Evolutionary conservation across 257 asterid species (phyloP), one percentile per base, ranked within the genome.

Genomic region (Jacaranda mimosifolia): DNA sequence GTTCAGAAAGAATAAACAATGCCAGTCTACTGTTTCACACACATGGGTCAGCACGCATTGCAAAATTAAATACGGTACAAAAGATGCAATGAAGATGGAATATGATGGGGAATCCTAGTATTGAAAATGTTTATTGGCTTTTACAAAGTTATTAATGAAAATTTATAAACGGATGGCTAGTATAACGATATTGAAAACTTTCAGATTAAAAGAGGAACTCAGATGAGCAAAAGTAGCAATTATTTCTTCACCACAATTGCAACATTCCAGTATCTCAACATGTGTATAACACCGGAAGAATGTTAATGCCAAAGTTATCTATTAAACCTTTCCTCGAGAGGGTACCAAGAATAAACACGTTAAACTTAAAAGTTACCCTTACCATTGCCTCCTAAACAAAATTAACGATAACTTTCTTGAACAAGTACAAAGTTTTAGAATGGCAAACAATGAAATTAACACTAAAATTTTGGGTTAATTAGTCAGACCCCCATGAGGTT

Each of bases 1-100:
- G 35, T 63, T 64, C 21, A 75, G 71, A 42, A 18, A 68, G 32
- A 48, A 15, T 12, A 56, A 1, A 56, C 5, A 14, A 26, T 17
- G 57, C 7, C 53, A 18, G 58, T 51, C 65, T 32, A 60, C 42
- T 66, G 39, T 74, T 19, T 52, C 60, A 60, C 52, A 49, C 36
- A 52, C n/a, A 55, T 46, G 80, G 46, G 80, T 68, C 57, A 68
- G 43, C 60, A 64, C 11, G 26, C 75, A 66, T 57, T 49, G 58
- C 53, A 40, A 56, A 62, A 69, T 17, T 51, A 38, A 62, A 63
- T 73, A 52, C 32, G 73, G 39, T 15, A 72, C 15, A 70, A 65
- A 53, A 14, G 46, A 71, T 63, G 70, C 17, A 43, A 40, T 6
- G 65, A 56, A 53, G 68, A 62, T 68, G 68, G 60, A 52, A 19